These are phyloP conservation scores for Aegle marmelos DNA, from an alignment of 345 rosid genomes.

Conservation along the genomic window DNA sequence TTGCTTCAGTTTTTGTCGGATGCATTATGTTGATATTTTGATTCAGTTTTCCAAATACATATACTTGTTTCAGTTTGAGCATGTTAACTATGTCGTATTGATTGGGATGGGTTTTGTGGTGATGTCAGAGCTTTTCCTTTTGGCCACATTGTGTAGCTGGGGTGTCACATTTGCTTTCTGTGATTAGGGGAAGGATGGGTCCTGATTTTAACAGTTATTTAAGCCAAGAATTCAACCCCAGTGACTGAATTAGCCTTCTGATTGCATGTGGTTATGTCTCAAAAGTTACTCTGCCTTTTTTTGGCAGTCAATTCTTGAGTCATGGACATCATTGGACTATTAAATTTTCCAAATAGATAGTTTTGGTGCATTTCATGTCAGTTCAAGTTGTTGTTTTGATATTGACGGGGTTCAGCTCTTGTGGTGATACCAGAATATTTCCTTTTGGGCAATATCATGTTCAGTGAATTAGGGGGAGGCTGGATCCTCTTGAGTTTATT, in stretches of 20 bases:
- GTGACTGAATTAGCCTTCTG: not conserved
- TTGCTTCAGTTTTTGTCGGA: not conserved
- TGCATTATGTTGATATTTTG: not conserved
- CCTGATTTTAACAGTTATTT: not conserved
- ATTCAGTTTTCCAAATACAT: not conserved
- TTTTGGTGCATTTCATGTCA: too few relatives aligned
- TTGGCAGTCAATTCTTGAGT: not conserved
- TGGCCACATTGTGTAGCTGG: not conserved
- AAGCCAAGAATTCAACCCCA: not conserved
- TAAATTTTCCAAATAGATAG: not conserved
- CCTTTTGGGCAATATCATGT: too few relatives aligned
- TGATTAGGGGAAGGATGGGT: not conserved
- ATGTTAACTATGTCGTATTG: not conserved
- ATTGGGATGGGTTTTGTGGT: not conserved
- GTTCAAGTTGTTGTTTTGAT: too few relatives aligned
- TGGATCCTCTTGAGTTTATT: not conserved
- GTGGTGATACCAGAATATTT: not conserved
- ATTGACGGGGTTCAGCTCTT: not conserved
- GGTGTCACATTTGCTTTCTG: not conserved
- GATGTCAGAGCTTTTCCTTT: not conserved
- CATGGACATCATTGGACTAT: not conserved
- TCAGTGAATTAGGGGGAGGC: not conserved
- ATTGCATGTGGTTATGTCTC: not conserved
- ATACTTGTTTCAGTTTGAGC: not conserved
- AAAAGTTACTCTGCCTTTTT: not conserved